phyloP scores from a whole-genome alignment of 768 basidiomycete species.

The Terana coerulea region DNA sequence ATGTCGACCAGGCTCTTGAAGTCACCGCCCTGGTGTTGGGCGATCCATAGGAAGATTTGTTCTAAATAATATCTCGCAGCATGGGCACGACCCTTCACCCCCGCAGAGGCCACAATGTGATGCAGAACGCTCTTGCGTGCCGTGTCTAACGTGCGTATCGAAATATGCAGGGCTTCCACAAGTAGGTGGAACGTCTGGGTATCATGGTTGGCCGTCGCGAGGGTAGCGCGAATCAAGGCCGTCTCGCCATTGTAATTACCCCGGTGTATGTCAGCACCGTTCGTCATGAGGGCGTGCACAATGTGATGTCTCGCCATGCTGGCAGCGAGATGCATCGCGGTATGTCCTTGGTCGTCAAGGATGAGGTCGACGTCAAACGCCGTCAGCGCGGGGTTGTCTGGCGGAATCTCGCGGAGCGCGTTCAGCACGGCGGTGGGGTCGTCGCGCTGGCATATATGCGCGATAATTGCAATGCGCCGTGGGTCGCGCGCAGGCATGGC shows the following conservation, averaged over 20 bases:
- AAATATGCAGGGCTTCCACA: conserved; percentile 59
- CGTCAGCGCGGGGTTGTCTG: conserved; percentile 30
- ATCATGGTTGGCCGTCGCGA: conserved; percentile 85
- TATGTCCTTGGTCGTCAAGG: conserved; percentile 93
- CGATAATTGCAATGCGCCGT: conserved; percentile 59
- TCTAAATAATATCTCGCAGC: conserved; percentile 91
- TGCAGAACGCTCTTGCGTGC: conserved; percentile 85
- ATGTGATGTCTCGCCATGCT: conserved; percentile 72
- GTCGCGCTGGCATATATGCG: conserved; percentile 65
- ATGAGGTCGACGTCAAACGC: conserved; percentile 70
- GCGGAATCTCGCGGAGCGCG: conserved; percentile 59
- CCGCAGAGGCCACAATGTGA: conserved; percentile 87
- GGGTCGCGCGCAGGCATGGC: conserved; percentile 44
- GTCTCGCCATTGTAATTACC: conserved; percentile 96
- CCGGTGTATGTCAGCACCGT: conserved; percentile 84
- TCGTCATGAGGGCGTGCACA: conserved; percentile 64
- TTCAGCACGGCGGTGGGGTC: conserved; percentile 61
- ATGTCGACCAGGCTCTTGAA: conserved; percentile 83
- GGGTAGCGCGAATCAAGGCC: conserved; percentile 85
- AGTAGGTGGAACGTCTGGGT: conserved; percentile 68
- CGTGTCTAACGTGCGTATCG: conserved; percentile 86
- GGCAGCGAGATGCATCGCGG: conserved; percentile 89
- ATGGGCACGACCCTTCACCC: conserved; percentile 81
- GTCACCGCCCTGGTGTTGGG: conserved; percentile 68
- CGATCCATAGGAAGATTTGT: conserved; percentile 83